These are phyloP conservation scores for Aspergillus sp. DNA, from an alignment of 2,329 filamentous ascomycete genomes.

Conservation along the genomic window DNA sequence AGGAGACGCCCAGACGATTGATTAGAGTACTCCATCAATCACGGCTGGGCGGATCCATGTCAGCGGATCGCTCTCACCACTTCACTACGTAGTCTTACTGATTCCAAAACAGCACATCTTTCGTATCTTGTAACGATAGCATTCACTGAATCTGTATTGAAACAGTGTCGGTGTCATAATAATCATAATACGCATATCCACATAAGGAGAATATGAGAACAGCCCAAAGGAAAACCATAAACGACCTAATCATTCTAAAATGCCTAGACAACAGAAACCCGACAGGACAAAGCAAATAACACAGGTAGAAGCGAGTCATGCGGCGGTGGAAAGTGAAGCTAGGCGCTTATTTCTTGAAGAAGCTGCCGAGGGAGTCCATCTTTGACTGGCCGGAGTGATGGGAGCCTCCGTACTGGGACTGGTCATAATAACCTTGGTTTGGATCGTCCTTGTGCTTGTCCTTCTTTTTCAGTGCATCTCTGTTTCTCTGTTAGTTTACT, in stretches of 20 bases:
- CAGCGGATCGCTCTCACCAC: background rate
- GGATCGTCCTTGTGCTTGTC: conserved; percentile 41
- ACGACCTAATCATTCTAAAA: conserved; percentile 14
- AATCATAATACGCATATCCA: conserved; percentile 5
- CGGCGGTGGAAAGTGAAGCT: background rate
- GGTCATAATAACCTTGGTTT: conserved; percentile 22
- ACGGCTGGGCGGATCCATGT: background rate
- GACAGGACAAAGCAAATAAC: conserved; percentile 1
- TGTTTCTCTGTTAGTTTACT: no score
- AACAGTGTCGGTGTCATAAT: conserved; percentile 12
- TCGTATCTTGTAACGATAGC: background rate
- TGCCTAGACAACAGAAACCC: background rate
- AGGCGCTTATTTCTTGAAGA: conserved; percentile 44
- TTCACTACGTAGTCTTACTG: background rate
- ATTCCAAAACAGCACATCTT: no score
- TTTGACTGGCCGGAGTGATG: conserved; percentile 27
- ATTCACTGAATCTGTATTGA: background rate
- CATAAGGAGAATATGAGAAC: conserved; percentile 15
- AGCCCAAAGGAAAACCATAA: background rate
- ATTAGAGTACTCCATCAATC: no score
- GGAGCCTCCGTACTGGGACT: conserved; percentile 23
- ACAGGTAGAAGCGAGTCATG: conserved; percentile 16
- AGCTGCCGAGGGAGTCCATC: conserved; percentile 42
- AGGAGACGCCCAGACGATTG: no score
- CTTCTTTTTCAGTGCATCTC: conserved; percentile 43